Conservation (phyloP, 345 rosid genomes). For the Linum trigynum region DNA sequence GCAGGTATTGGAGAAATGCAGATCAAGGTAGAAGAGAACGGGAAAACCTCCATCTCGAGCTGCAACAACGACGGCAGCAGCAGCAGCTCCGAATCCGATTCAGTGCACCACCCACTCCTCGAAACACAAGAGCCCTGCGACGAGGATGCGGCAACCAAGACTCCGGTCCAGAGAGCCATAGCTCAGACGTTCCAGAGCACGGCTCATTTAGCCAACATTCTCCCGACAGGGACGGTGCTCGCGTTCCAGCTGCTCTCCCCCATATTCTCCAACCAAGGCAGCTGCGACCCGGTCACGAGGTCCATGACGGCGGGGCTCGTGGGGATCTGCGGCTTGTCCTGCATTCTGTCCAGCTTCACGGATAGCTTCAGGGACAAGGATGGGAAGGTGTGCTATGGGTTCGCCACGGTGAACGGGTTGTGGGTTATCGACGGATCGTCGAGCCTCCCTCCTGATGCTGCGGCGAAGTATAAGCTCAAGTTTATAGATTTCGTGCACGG, state of each 20-base stretch:
- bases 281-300: slow-evolving; percentile 48
- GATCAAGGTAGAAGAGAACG: slow-evolving; percentile 30
- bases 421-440: slow-evolving; percentile 83
- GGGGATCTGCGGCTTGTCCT: slow-evolving; percentile 55
- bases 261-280: slow-evolving; percentile 64
- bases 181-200: slow-evolving; percentile 82
- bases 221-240: slow-evolving; percentile 90
- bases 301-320: slow-evolving; percentile 51
- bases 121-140: slow-evolving; percentile 22
- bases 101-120: slow-evolving; percentile 41
- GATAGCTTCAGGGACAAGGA: slow-evolving; percentile 70
- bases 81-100: slow-evolving; percentile 2
- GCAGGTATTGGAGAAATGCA: slow-evolving; percentile 25
- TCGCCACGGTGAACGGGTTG: slow-evolving; percentile 57
- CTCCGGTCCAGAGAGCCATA: slow-evolving; percentile 58
- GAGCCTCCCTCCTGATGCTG: slow-evolving; percentile 42
- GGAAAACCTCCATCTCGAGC: slow-evolving; percentile 3
- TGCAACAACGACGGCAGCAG: neutral
- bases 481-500: slow-evolving; percentile 76
- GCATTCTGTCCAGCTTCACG: slow-evolving; percentile 63
- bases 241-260: slow-evolving; percentile 85
- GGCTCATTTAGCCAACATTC: slow-evolving; percentile 75
- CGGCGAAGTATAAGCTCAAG: slow-evolving; percentile 38
- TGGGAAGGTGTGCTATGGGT: slow-evolving; percentile 62
- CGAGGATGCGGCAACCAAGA: slow-evolving; percentile 24